A percentile compares a stretch with the other conserved stretches of the same genome.
phyloP scores from a whole-genome alignment of 805 yeast genomes.

The Candida ovalis region DNA sequence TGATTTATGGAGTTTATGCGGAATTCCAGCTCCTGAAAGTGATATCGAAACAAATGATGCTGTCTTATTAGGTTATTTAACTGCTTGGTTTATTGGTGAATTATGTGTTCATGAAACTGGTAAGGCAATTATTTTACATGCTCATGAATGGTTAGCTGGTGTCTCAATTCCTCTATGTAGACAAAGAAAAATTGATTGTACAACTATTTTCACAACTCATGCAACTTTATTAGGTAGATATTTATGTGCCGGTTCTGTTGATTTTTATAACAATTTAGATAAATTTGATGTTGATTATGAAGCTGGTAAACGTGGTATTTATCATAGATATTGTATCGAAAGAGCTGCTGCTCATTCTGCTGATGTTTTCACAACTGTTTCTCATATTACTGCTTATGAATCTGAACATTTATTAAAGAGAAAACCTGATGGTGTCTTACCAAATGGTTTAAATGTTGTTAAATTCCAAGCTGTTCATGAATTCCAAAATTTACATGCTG shows the following conservation, averaged over 20 bases:
- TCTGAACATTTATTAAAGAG: constrained; percentile 88
- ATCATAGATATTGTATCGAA: constrained; percentile 95
- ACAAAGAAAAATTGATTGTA: constrained; percentile 86
- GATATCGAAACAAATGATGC: constrained; percentile 92
- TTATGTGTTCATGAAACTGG: constrained; percentile 77
- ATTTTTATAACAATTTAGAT: constrained; percentile 87
- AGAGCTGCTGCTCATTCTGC: constrained; percentile 94
- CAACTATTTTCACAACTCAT: constrained; percentile 95
- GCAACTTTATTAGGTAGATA: constrained; percentile 95
- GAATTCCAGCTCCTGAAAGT: constrained; percentile 88
- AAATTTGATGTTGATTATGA: constrained; percentile 93
- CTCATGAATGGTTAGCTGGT: constrained; percentile 98
- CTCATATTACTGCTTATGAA: constrained; percentile 96
- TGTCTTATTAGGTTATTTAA: constrained; percentile 84
- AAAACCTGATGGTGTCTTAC: constrained; percentile 96
- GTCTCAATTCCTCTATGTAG: constrained; percentile 91
- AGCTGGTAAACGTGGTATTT: constrained; percentile 96
- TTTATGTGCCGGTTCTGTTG: constrained; percentile 94
- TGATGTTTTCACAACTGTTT: constrained; percentile 96
- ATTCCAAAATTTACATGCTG: constrained; percentile 93
- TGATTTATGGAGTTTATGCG: constrained; percentile 87
- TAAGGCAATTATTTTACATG: constrained; percentile 89
- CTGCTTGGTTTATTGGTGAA: constrained; percentile 97
- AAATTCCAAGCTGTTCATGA: constrained; percentile 98
- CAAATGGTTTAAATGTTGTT: constrained; percentile 93